Conservation (phyloP, 768 basidiomycete genomes). For the Podaxis rugospora region DNA sequence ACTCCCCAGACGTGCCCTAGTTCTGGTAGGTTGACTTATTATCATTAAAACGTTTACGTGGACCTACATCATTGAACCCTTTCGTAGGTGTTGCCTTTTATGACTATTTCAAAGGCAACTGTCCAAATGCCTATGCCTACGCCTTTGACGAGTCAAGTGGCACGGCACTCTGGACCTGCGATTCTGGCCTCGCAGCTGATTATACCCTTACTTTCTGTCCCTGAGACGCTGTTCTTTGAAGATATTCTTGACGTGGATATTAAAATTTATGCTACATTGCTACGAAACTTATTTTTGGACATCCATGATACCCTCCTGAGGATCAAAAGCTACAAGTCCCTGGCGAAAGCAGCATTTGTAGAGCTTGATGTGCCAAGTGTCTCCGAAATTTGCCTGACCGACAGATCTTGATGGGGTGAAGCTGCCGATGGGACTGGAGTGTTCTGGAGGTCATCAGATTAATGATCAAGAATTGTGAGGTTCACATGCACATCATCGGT, state of each 20-base stretch:
- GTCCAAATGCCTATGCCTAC: conserved; percentile 49
- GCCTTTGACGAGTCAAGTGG: conserved; percentile 49
- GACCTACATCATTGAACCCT: not conserved
- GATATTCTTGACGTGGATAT: not conserved
- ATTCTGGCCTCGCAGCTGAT: conserved; percentile 33
- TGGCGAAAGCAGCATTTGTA: too few species aligned
- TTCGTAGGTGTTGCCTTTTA: conserved; percentile 18
- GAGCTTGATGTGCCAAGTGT: too few species aligned
- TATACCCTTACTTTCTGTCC: conserved; percentile 52
- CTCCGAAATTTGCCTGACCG: too few species aligned
- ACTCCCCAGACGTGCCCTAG: conserved; percentile 54
- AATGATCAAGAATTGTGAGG: too few species aligned
- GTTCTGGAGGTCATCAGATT: too few species aligned
- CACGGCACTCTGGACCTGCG: conserved; percentile 52
- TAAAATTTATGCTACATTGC: too few species aligned
- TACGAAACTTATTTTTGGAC: too few species aligned
- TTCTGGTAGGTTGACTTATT: conserved; percentile 23
- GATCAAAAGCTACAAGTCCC: too few species aligned
- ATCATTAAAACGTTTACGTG: not conserved
- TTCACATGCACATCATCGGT: too few species aligned
- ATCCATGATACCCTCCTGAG: too few species aligned
- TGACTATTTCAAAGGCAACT: conserved; percentile 38
- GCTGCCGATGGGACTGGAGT: too few species aligned
- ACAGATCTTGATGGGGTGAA: too few species aligned
- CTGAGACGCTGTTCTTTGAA: conserved; percentile 10